Conservation (phyloP, 2,329 filamentous ascomycete species). For the Sclerotinia minor region DNA sequence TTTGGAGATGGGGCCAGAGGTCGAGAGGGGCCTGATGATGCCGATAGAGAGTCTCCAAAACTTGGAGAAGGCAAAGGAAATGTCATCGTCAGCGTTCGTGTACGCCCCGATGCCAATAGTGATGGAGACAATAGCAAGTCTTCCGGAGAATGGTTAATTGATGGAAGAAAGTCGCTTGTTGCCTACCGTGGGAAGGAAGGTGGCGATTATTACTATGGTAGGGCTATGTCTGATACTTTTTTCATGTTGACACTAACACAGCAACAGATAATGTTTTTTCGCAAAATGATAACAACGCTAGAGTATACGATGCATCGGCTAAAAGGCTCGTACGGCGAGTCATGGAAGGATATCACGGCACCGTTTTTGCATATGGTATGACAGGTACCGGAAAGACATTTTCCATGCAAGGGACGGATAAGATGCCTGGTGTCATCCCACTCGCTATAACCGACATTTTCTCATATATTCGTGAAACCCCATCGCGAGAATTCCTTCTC, state of each 20-base stretch:
- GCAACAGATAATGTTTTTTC: conserved; percentile 89
- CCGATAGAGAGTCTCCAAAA: conserved; percentile 50
- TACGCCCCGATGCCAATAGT: conserved; percentile 76
- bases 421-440: conserved; percentile 93
- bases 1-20: conserved; percentile 55
- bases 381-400: conserved; percentile 98
- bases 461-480: conserved; percentile 96
- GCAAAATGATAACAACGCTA: conserved; percentile 88
- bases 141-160: conserved; percentile 89
- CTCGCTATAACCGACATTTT: conserved; percentile 98
- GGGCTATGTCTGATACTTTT: conserved; percentile 37
- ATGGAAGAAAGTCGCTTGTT: conserved; percentile 78
- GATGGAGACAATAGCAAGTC: conserved; percentile 58
- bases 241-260: conserved; percentile 34
- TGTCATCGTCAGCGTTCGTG: conserved; percentile 90
- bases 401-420: conserved; percentile 97
- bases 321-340: conserved; percentile 93
- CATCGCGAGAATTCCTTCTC: conserved; percentile 87
- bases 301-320: conserved; percentile 90
- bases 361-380: conserved; percentile 98
- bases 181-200: conserved; percentile 85
- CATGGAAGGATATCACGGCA: conserved; percentile 99
- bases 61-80: conserved; percentile 79
- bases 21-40: conserved; percentile 34
- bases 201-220: conserved; percentile 91